Conservation (phyloP, 352 stramenopile genomes). For the Globisporangium alternatum region DNA sequence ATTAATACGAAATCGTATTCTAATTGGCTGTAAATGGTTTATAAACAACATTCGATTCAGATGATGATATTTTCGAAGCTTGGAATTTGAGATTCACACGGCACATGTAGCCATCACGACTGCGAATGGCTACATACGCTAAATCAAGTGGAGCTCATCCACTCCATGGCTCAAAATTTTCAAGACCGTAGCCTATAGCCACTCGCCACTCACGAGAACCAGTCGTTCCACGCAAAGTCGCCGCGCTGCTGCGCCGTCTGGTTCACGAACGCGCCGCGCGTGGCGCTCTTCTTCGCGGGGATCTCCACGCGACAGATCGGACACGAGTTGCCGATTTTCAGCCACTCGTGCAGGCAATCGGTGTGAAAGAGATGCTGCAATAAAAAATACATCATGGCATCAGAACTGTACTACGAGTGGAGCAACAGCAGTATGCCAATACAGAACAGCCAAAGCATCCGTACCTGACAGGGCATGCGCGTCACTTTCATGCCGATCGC, state of each 20-base stretch:
- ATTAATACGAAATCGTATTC: not conserved
- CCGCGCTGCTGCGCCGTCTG: slow-evolving; percentile 46
- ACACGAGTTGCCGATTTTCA: slow-evolving; percentile 83
- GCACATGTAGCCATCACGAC: not conserved
- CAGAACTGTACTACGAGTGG: not conserved
- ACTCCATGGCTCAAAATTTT: not conserved
- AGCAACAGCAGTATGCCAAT: slow-evolving; percentile 13
- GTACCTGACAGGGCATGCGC: slow-evolving; percentile 68
- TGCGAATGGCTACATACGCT: not conserved
- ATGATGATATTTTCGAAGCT: not conserved
- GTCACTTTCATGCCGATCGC: slow-evolving; percentile 66
- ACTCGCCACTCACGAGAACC: slow-evolving; percentile 52
- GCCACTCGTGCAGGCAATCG: slow-evolving; percentile 71
- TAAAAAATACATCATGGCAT: not conserved
- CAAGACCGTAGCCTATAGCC: not conserved
- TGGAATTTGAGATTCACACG: not conserved
- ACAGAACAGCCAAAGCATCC: not conserved
- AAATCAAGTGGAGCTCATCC: not conserved
- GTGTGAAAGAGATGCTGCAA: slow-evolving; percentile 81
- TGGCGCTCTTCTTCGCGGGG: slow-evolving; percentile 38
- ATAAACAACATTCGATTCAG: not conserved
- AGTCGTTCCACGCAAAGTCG: slow-evolving; percentile 70
- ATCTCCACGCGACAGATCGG: slow-evolving; percentile 81
- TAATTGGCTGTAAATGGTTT: not conserved
- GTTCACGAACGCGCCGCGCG: slow-evolving; percentile 22